Evolutionary conservation across 2,329 filamentous ascomycete species (phyloP).

Genomic region (Colletotrichum tropicale): DNA sequence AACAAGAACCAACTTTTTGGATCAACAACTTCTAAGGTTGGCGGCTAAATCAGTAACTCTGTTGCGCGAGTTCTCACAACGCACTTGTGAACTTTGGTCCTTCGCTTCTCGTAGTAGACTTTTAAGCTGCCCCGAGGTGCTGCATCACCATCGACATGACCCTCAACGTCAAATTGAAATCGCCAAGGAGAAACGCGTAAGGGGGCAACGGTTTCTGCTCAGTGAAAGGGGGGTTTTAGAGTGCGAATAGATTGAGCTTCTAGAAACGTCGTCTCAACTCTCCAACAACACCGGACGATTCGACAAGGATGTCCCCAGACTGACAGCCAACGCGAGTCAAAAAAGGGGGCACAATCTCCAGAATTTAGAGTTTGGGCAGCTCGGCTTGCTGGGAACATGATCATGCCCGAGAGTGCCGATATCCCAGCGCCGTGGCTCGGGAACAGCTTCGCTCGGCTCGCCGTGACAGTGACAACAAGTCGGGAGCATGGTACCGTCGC

Average conservation of each 20-base stretch:
- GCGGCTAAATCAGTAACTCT: background rate
- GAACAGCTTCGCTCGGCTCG: background rate
- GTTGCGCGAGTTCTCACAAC: background rate
- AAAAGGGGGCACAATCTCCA: background rate
- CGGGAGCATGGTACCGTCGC: background rate
- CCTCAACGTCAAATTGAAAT: background rate
- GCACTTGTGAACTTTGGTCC: background rate
- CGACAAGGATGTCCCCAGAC: background rate
- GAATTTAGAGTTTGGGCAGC: background rate
- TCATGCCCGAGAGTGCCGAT: background rate
- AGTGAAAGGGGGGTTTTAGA: background rate
- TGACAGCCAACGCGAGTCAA: background rate
- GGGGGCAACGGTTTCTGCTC: background rate
- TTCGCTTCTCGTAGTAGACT: background rate
- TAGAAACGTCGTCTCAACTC: background rate
- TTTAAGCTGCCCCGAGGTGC: background rate
- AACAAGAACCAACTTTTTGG: background rate
- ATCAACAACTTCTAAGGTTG: background rate
- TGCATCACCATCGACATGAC: background rate
- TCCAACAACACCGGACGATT: background rate
- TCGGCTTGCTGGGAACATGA: background rate
- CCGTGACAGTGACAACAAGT: background rate
- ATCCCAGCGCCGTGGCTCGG: background rate
- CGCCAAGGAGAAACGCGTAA: background rate
- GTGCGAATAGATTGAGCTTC: background rate